Evolutionary conservation across 2,329 filamentous ascomycete genomes (phyloP).

Genomic region (Helotiales sp.): DNA sequence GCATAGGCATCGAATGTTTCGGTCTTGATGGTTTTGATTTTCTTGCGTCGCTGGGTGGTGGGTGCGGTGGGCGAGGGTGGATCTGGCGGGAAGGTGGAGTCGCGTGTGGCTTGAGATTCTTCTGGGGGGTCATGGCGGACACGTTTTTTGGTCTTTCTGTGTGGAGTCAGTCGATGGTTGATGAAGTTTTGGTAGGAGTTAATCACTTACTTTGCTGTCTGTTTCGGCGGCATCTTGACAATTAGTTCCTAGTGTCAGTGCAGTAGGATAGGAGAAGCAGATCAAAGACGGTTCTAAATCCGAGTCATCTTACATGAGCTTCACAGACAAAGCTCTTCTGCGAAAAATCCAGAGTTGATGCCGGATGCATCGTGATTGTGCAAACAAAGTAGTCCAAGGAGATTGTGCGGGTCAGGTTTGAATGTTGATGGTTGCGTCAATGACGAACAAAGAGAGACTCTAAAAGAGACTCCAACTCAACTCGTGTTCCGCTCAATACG

Average conservation of each 20-base stretch:
- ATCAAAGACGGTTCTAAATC: not conserved
- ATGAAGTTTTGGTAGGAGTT: not conserved
- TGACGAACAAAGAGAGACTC: not conserved
- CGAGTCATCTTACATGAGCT: not conserved
- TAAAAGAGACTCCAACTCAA: no score
- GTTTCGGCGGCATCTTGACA: not conserved
- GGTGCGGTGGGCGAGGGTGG: not conserved
- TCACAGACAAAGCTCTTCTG: not conserved
- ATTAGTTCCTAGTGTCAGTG: not conserved
- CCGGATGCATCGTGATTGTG: not conserved
- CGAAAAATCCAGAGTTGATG: not conserved
- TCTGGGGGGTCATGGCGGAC: not conserved
- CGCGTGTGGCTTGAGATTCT: not conserved
- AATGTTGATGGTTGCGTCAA: not conserved
- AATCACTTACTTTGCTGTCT: not conserved
- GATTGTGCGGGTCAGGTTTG: not conserved
- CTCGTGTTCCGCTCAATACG: no score
- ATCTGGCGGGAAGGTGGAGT: not conserved
- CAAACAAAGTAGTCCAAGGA: no score
- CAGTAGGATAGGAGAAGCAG: not conserved
- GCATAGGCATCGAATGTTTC: not conserved
- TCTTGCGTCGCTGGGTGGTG: not conserved
- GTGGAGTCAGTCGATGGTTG: not conserved
- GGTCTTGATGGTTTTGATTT: not conserved
- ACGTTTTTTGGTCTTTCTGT: not conserved